phyloP scores from a whole-genome alignment of 1,284 basidiomycete species.

The Cerrena zonata region DNA sequence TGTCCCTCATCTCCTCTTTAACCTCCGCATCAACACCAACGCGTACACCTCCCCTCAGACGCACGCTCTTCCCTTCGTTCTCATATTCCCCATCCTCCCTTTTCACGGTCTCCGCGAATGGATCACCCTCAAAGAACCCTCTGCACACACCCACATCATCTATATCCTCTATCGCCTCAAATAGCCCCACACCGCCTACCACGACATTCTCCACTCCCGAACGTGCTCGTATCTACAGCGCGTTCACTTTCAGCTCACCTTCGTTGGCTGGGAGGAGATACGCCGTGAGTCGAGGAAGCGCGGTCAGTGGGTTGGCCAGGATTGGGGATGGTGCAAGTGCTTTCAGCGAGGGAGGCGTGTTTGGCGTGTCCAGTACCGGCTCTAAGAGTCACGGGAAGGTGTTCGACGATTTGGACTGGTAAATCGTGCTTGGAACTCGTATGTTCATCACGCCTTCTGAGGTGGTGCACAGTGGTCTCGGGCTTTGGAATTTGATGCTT shows the following conservation, averaged over 20 bases:
- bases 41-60: neutral
- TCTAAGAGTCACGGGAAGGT: no score
- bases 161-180: slow-evolving; percentile 6
- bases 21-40: no score
- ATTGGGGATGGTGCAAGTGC: no score
- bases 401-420: no score
- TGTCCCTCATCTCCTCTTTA: no score
- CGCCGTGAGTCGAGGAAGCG: slow-evolving; percentile 20
- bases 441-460: no score
- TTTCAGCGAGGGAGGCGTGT: no score
- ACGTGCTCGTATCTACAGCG: slow-evolving; percentile 61
- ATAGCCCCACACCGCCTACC: slow-evolving; percentile 6
- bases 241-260: slow-evolving; percentile 71
- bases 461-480: no score
- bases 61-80: neutral
- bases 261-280: slow-evolving; percentile 52
- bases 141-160: slow-evolving; percentile 1
- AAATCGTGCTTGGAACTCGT: no score
- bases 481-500: no score
- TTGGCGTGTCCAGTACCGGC: no score
- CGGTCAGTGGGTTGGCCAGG: no score
- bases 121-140: neutral
- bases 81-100: neutral
- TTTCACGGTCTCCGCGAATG: neutral
- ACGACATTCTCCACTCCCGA: slow-evolving; percentile 59